Percentiles rank a stretch among this genome's conserved stretches.
Evolutionary conservation across 306 rosid species (phyloP).

Genomic region (Herpetospermum pedunculosum): DNA sequence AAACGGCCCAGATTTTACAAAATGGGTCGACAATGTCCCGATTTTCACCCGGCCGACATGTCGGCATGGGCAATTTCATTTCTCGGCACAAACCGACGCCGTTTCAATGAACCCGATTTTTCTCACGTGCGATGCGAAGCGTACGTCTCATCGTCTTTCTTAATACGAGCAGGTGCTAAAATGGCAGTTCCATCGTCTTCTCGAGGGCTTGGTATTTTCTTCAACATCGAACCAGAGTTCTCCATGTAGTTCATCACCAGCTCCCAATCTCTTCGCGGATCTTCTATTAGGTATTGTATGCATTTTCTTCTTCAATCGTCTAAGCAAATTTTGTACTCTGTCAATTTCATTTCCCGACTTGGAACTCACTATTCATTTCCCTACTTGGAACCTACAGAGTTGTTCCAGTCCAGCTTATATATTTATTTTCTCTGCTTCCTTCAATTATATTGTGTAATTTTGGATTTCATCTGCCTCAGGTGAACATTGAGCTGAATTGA

Average conservation of each 20-base stretch:
- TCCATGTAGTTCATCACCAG: slow-evolving; percentile 2
- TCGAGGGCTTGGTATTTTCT: slow-evolving; percentile 12
- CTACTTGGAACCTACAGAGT: neutral
- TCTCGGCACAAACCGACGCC: neutral
- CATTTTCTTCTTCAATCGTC: neutral
- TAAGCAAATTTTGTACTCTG: neutral
- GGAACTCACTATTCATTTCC: neutral
- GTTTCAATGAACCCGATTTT: neutral
- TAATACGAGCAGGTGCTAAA: neutral
- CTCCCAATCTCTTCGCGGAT: neutral
- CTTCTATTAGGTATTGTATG: neutral
- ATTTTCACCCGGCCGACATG: neutral
- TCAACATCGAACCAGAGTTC: slow-evolving; percentile 5
- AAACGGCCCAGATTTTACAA: neutral
- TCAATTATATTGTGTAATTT: neutral
- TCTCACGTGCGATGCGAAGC: neutral
- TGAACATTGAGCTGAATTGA: neutral
- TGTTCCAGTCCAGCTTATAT: neutral
- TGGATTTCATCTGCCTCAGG: neutral
- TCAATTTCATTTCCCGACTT: neutral
- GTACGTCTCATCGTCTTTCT: neutral
- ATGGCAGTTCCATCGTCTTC: neutral
- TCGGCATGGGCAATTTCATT: neutral
- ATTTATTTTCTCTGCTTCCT: neutral
- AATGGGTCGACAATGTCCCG: neutral